These are phyloP conservation scores for Neoboletus subvelutipes DNA, from an alignment of 768 basidiomycete genomes.

Conservation along the genomic window DNA sequence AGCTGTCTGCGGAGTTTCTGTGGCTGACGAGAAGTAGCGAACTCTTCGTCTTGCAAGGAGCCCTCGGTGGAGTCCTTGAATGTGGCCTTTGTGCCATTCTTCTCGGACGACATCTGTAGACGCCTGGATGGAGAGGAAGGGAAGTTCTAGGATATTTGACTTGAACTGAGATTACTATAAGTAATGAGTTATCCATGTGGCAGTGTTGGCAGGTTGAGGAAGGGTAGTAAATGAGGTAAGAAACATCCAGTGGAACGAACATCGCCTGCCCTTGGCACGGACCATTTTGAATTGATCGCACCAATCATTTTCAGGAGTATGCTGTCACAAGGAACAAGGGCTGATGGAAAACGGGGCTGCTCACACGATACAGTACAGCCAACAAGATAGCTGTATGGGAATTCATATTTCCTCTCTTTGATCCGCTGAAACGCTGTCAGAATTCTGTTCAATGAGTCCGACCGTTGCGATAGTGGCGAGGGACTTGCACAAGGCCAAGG, in stretches of 20 bases:
- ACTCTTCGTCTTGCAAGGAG: constrained; percentile 28
- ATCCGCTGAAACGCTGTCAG: too few relatives aligned
- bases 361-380: background rate
- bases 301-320: background rate
- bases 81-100: constrained; percentile 6
- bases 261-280: background rate
- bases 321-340: background rate
- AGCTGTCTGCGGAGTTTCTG: constrained; percentile 53
- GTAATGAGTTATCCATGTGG: background rate
- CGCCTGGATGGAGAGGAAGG: background rate
- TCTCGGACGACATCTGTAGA: constrained; percentile 22
- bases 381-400: background rate
- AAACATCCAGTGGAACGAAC: background rate
- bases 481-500: too few relatives aligned
- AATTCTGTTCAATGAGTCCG: background rate
- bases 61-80: constrained; percentile 8
- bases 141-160: background rate
- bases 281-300: background rate
- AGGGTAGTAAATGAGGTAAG: background rate
- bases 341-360: background rate
- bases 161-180: background rate
- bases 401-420: background rate
- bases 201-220: background rate
- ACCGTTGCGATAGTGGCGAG: background rate
- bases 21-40: background rate